Evolutionary conservation across 768 basidiomycete species (phyloP).

Genomic region (Kwoniella botswanensis): DNA sequence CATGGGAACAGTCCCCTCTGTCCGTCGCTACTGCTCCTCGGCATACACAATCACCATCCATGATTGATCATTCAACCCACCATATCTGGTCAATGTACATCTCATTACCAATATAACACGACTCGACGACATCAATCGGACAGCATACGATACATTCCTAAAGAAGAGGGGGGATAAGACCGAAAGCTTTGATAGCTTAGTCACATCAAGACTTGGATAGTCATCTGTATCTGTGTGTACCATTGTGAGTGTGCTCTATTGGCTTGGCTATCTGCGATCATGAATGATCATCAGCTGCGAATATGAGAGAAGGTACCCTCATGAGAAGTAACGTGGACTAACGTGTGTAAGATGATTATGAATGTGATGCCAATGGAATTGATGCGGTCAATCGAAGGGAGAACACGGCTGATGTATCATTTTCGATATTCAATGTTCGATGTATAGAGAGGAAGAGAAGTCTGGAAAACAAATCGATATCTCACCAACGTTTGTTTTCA

Average conservation of each 20-base stretch:
- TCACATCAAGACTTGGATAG: background rate
- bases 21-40: background rate
- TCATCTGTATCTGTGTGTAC: background rate
- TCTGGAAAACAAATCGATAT: too few species aligned
- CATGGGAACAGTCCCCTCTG: background rate
- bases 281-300: background rate
- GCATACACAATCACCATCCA: background rate
- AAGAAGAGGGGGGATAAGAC: background rate
- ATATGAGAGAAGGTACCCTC: too few species aligned
- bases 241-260: background rate
- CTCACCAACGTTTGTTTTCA: too few species aligned
- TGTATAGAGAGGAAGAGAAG: too few species aligned
- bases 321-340: too few species aligned
- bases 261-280: background rate
- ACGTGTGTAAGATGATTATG: too few species aligned
- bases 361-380: too few species aligned
- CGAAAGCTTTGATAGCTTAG: conserved; percentile 1
- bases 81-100: background rate
- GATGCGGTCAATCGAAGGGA: too few species aligned
- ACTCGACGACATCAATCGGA: background rate
- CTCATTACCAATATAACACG: background rate
- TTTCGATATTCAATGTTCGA: too few species aligned
- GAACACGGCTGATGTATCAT: too few species aligned
- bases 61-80: background rate
- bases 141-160: background rate